Percentiles rank a stretch among this genome's conserved stretches.
Conservation (phyloP, 2,329 filamentous ascomycete genomes). For the Esteya vermicola region DNA sequence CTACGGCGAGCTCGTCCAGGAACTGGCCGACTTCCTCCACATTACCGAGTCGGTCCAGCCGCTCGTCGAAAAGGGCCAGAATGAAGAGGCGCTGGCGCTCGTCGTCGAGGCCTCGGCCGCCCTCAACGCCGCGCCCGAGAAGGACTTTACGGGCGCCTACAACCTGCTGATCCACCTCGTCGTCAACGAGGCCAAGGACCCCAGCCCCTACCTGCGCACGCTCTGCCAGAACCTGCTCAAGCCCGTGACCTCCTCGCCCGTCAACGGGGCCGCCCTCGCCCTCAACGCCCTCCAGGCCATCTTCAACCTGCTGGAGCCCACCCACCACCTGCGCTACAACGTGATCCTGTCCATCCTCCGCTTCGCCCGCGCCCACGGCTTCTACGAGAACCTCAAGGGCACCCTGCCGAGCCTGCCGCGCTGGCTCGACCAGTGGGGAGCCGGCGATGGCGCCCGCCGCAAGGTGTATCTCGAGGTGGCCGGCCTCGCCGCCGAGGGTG, state of each 20-base stretch:
- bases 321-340: slow-evolving; percentile 72
- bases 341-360: slow-evolving; percentile 81
- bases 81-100: slow-evolving; percentile 81
- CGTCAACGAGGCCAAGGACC: slow-evolving; percentile 62
- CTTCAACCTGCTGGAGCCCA: slow-evolving; percentile 78
- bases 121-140: slow-evolving; percentile 80
- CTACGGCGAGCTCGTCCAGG: slow-evolving; percentile 83
- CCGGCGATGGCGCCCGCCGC: slow-evolving; percentile 68
- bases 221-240: slow-evolving; percentile 83
- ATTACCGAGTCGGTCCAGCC: slow-evolving; percentile 64
- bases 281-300: slow-evolving; percentile 86
- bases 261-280: slow-evolving; percentile 72
- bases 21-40: slow-evolving; percentile 91
- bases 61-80: slow-evolving; percentile 58
- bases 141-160: slow-evolving; percentile 91
- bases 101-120: slow-evolving; percentile 65
- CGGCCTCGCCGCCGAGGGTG: slow-evolving; percentile 64
- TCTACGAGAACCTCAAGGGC: slow-evolving; percentile 72
- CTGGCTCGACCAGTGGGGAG: slow-evolving; percentile 75
- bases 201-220: slow-evolving; percentile 71
- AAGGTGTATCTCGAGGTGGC: slow-evolving; percentile 74
- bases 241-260: slow-evolving; percentile 72
- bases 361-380: slow-evolving; percentile 59
- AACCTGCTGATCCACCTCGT: slow-evolving; percentile 93
- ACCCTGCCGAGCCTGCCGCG: slow-evolving; percentile 70